These are phyloP conservation scores for Phallus indusiatus DNA, from an alignment of 768 basidiomycete genomes.

Conservation along the genomic window DNA sequence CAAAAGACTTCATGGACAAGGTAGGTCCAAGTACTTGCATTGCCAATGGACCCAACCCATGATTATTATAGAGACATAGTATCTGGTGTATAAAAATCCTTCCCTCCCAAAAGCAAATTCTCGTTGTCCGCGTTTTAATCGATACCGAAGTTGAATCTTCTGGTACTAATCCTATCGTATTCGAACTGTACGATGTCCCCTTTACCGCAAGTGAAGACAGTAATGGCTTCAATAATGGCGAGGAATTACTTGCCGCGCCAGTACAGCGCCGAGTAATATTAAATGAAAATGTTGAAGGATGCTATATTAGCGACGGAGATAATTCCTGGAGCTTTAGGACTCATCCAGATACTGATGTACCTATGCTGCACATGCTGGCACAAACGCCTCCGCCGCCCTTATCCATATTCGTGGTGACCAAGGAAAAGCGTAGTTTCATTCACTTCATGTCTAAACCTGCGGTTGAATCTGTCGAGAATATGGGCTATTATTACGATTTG, in stretches of 20 bases:
- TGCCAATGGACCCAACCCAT: not conserved
- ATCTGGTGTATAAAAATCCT: conserved; percentile 9
- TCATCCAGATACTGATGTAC: not conserved
- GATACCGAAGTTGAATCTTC: not conserved
- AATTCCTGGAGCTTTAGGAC: conserved; percentile 1
- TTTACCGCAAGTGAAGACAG: not conserved
- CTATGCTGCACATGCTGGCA: conserved; percentile 2
- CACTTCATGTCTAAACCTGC: not conserved
- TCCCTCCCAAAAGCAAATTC: conserved; percentile 1
- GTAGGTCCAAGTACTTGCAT: not conserved
- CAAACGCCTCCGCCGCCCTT: conserved; percentile 2
- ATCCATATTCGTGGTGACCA: conserved; percentile 4
- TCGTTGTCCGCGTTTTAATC: conserved; percentile 7
- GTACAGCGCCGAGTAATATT: not conserved
- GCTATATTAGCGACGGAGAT: conserved; percentile 6
- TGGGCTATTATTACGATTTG: not conserved
- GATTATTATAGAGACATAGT: conserved; percentile 3
- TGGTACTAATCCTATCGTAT: conserved; percentile 4
- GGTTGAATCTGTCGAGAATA: not conserved
- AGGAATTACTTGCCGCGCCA: not conserved
- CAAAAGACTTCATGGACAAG: not conserved
- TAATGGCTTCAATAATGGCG: not conserved
- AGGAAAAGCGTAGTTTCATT: not conserved
- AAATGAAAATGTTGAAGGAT: conserved; percentile 1
- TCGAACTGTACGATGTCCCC: conserved; percentile 7